Evolutionary conservation across 306 rosid species (phyloP).

Genomic region (Acacia crassicarpa): DNA sequence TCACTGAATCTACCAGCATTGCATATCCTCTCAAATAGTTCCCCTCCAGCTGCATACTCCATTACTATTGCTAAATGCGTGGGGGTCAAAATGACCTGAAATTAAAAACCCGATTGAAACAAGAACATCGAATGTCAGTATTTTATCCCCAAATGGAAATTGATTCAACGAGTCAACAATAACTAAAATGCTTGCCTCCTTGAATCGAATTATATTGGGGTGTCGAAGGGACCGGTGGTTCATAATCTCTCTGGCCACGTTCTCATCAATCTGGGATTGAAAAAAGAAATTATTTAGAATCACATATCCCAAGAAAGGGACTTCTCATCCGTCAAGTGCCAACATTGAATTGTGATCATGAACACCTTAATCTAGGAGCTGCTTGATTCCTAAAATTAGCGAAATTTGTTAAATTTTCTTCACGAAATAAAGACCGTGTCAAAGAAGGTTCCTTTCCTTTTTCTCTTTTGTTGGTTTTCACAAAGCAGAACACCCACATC

Average conservation of each 20-base stretch:
- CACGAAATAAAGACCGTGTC: constrained; percentile 16
- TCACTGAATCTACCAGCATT: constrained; percentile 78
- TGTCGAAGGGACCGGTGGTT: constrained; percentile 81
- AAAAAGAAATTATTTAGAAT: background rate
- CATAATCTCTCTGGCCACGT: constrained; percentile 77
- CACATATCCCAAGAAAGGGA: constrained; percentile 10
- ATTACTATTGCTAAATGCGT: constrained; percentile 69
- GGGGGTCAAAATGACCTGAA: constrained; percentile 72
- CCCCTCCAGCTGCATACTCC: constrained; percentile 87
- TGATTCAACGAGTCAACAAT: constrained; percentile 20
- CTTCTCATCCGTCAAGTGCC: constrained; percentile 3
- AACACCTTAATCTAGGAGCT: constrained; percentile 16
- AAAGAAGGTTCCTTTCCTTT: constrained; percentile 6
- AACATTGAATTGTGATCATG: constrained; percentile 11
- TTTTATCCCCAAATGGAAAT: background rate
- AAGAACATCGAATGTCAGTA: background rate
- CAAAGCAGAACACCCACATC: constrained; percentile 23
- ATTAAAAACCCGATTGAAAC: constrained; percentile 15
- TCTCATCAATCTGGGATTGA: constrained; percentile 66
- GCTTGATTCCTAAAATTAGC: background rate
- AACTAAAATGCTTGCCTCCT: constrained; percentile 53
- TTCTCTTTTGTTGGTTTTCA: constrained; percentile 2
- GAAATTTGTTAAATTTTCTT: constrained; percentile 16
- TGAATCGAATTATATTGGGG: constrained; percentile 78
- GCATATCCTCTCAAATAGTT: constrained; percentile 75